These are phyloP conservation scores for Lagenaria siceraria DNA, from an alignment of 306 rosid genomes.

Conservation along the genomic window DNA sequence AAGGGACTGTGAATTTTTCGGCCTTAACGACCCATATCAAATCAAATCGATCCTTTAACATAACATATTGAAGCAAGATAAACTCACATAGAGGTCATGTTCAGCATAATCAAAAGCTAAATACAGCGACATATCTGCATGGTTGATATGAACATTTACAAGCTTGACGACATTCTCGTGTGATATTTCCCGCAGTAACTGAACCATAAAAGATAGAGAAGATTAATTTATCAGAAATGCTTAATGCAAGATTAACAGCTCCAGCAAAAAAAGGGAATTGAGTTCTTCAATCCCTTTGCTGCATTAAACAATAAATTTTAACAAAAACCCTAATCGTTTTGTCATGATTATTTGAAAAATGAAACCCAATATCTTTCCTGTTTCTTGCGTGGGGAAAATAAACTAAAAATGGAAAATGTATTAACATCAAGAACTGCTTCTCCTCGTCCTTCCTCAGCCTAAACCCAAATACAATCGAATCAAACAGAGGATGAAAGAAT, in stretches of 20 bases:
- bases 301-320: neutral
- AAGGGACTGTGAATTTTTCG: neutral
- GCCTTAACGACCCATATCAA: neutral
- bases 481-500: neutral
- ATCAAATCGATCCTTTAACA: neutral
- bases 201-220: conserved; percentile 17
- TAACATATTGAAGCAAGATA: neutral
- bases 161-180: conserved; percentile 95
- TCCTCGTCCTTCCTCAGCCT: neutral
- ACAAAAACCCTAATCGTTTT: neutral
- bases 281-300: neutral
- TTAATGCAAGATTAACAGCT: neutral
- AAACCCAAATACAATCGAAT: neutral
- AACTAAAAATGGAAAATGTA: neutral
- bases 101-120: conserved; percentile 93
- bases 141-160: conserved; percentile 92
- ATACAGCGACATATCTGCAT: conserved; percentile 83
- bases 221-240: neutral
- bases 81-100: conserved; percentile 91
- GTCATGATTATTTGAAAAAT: neutral
- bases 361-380: neutral
- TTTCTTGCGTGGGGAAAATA: neutral
- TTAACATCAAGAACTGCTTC: neutral
- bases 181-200: conserved; percentile 84
- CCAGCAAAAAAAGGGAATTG: neutral